Base-by-base conservation (phyloP, 495 filamentous ascomycete species). In the Daldinia concentrica region DNA sequence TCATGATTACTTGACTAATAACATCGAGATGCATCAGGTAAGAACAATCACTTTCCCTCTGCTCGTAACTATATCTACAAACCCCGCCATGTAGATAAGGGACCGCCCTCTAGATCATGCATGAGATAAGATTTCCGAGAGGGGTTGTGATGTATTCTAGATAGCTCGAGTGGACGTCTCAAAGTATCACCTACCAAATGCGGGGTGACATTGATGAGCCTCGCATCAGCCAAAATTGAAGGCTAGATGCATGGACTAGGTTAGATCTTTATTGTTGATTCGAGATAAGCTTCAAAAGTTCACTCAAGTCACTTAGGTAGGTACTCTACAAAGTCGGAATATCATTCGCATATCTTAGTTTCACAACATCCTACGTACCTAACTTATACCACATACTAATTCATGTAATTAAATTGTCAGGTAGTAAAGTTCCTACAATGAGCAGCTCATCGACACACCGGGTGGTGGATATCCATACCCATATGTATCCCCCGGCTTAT, bases 401-500 rank as follows among this genome's bases (percentile, higher is more conserved):
- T 24, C 19, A 26, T 22, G 14, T 4, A 39, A 14, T 15, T 7
- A 15, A 14, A 14, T 58, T 6, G 26, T 62, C 17, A 2, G 15
- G 43, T 17, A 24, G 32, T 27, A 4, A 58, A 43, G 24, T 54
- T n/a, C 26, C 14, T 60, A 72, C 22, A 24, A 76, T 78, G 75
- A 60, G 39, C 17, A 60, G 39, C 17, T 69, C 71, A 17, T 57
- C 64, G 39, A 41, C 54, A 36, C 24, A 22, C 43, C 75, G 76
- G 26, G 84, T 93, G 37, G 92, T 97, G 50, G 95, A 98, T 80
- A 87, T 98, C 74, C 95, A 98, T 82, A 97, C 94, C 12, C 95
- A 98, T 84, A 89, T 98, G 82, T 97, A 98, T 79, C 92, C 93
- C 0, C 91, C 91, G 0, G 85, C 87, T 8, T 98, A 94, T 80